Percentiles rank a stretch among this genome's conserved stretches.
These are phyloP conservation scores for Colletotrichum lentis DNA, from an alignment of 2,329 filamentous ascomycete species.

Conservation along the genomic window DNA sequence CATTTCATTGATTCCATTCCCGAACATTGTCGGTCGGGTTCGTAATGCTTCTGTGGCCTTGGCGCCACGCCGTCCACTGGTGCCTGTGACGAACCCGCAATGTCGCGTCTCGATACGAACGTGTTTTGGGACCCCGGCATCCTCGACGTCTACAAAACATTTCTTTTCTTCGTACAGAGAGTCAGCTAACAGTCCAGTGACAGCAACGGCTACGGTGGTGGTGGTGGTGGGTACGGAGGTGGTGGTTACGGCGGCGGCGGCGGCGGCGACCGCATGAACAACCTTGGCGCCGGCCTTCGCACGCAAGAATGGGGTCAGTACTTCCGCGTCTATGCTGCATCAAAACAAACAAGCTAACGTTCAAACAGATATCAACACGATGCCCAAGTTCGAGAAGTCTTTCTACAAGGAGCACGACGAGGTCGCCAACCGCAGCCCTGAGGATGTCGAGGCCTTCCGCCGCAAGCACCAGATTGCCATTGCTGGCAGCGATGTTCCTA, in stretches of 20 bases:
- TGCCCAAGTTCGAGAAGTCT: conserved; percentile 98
- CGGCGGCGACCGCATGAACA: conserved; percentile 92
- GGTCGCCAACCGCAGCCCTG: conserved; percentile 75
- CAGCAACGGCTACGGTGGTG: conserved; percentile 58
- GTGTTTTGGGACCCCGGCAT: neutral
- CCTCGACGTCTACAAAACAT: conserved; percentile 16
- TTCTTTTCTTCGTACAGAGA: conserved; percentile 6
- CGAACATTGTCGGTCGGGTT: conserved; percentile 41
- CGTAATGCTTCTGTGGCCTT: conserved; percentile 23
- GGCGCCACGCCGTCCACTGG: neutral
- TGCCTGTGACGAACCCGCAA: neutral
- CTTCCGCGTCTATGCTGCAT: conserved; percentile 39
- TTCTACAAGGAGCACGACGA: conserved; percentile 97
- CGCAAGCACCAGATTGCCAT: conserved; percentile 85
- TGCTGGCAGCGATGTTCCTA: conserved; percentile 81
- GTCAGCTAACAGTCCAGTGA: conserved; percentile 56
- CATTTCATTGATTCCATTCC: conserved; percentile 45
- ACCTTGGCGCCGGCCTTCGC: conserved; percentile 87
- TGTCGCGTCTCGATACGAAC: conserved; percentile 1
- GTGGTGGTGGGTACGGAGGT: conserved; percentile 56
- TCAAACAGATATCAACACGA: conserved; percentile 70
- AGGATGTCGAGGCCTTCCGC: conserved; percentile 89
- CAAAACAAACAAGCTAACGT: conserved; percentile 40
- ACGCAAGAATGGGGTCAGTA: conserved; percentile 86
- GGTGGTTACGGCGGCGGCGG: conserved; percentile 55